A percentile compares a stretch with the other conserved stretches of the same genome.
Conservation (phyloP, 495 filamentous ascomycete species). For the Podospora pseudocomata region DNA sequence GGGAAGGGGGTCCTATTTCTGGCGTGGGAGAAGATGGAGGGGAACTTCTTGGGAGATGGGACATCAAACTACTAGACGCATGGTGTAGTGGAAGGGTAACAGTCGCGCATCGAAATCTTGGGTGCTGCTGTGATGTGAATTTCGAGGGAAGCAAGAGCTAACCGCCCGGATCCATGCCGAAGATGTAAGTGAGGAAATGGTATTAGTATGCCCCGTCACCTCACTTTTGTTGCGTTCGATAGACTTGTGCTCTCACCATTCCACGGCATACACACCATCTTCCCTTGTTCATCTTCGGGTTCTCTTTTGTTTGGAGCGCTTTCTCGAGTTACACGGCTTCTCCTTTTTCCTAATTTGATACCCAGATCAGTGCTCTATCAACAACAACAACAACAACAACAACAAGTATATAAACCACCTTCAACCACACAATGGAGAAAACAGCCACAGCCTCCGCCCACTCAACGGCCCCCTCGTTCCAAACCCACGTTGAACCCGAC, state of each 20-base stretch:
- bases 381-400: neutral
- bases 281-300: neutral
- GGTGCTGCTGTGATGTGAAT: neutral
- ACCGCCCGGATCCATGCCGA: neutral
- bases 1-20: neutral
- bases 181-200: neutral
- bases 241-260: neutral
- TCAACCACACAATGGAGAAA: slow-evolving; percentile 24
- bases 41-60: no score
- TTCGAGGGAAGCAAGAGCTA: neutral
- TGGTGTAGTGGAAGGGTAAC: neutral
- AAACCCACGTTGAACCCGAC: slow-evolving; percentile 34
- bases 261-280: neutral
- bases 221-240: neutral
- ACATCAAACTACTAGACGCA: neutral
- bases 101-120: neutral
- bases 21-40: neutral
- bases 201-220: neutral
- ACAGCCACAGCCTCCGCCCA: neutral
- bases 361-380: neutral
- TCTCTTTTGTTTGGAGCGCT: neutral
- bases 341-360: neutral
- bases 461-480: slow-evolving; percentile 31
- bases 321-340: neutral
- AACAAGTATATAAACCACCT: neutral